phyloP scores from a whole-genome alignment of 2,329 filamentous ascomycete species.

The Stachybotrys chlorohalonatus region DNA sequence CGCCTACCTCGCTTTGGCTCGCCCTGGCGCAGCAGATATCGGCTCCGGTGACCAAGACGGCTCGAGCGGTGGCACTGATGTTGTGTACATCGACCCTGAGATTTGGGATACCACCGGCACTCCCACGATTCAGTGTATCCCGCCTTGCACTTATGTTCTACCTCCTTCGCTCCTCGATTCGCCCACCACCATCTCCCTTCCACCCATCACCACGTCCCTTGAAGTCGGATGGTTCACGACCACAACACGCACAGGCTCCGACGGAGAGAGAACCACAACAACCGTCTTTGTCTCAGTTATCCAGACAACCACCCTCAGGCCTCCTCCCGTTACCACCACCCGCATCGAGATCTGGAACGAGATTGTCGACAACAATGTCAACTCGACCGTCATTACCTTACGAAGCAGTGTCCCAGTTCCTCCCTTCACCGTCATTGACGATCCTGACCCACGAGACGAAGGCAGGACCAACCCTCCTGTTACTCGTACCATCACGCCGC shows the following conservation, averaged over 20 bases:
- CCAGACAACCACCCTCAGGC: background rate
- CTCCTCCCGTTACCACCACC: background rate
- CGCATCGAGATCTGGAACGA: background rate
- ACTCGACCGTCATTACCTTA: background rate
- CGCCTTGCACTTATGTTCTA: background rate
- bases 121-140: background rate
- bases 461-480: background rate
- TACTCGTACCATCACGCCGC: background rate
- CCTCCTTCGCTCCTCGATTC: background rate
- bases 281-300: background rate
- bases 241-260: background rate
- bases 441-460: background rate
- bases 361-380: background rate
- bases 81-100: conserved; percentile 1
- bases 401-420: background rate
- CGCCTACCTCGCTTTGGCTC: conserved; percentile 1
- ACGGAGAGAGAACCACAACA: background rate
- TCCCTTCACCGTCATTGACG: background rate
- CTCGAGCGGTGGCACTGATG: background rate
- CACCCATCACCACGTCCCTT: background rate
- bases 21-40: background rate
- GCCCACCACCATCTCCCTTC: background rate
- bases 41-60: background rate
- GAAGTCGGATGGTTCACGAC: conserved; percentile 1
- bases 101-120: background rate